A percentile compares a stretch with the other conserved stretches of the same genome.
Conservation (phyloP, 2,329 filamentous ascomycete genomes). For the Teratosphaeria nubilosa region DNA sequence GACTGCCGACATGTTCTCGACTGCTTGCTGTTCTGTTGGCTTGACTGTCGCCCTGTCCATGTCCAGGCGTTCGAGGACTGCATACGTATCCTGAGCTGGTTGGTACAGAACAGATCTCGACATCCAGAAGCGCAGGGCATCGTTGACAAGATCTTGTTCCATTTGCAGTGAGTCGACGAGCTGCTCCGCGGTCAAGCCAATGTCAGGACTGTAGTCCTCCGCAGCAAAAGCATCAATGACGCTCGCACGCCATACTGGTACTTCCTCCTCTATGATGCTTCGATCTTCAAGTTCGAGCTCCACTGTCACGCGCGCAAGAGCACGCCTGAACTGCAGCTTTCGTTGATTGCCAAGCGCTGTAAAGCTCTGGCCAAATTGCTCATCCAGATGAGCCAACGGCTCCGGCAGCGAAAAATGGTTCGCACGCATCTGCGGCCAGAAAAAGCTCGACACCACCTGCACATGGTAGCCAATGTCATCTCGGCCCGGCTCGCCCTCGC, state of each 20-base stretch:
- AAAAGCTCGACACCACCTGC: constrained; percentile 82
- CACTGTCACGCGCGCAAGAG: constrained; percentile 68
- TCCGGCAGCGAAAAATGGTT: constrained; percentile 57
- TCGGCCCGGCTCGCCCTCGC: not conserved
- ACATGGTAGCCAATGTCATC: constrained; percentile 49
- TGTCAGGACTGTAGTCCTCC: constrained; percentile 3
- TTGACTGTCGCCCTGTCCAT: constrained; percentile 22
- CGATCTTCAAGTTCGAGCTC: constrained; percentile 78
- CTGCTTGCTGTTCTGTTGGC: constrained; percentile 24
- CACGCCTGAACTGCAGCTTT: constrained; percentile 80
- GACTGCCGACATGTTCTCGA: constrained; percentile 38
- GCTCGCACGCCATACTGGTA: constrained; percentile 75
- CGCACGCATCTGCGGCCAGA: constrained; percentile 76
- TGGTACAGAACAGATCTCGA: constrained; percentile 55
- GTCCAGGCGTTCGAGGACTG: constrained; percentile 57
- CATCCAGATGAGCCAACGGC: constrained; percentile 51
- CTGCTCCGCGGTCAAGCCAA: constrained; percentile 28
- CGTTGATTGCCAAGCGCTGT: constrained; percentile 70
- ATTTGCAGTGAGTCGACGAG: constrained; percentile 53
- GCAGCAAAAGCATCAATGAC: constrained; percentile 75
- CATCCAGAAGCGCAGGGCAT: constrained; percentile 63
- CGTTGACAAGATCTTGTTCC: constrained; percentile 60
- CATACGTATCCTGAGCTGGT: constrained; percentile 43
- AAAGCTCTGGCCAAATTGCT: constrained; percentile 64
- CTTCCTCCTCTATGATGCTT: constrained; percentile 56